These are phyloP conservation scores for Solanum ossicruentum DNA, from an alignment of 257 asterid species.

Conservation along the genomic window DNA sequence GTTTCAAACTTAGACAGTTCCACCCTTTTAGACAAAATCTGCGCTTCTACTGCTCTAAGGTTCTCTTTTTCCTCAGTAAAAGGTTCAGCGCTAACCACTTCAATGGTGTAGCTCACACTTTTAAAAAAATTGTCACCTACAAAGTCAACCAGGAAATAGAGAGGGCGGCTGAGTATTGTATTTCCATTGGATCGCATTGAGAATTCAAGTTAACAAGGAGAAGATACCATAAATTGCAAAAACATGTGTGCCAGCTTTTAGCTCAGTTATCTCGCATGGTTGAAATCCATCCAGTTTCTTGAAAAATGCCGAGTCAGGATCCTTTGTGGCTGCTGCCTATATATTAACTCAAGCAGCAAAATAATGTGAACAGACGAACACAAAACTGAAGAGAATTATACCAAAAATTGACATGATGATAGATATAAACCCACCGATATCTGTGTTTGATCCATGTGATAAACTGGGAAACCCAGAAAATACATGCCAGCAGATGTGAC, in stretches of 20 bases:
- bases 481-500: conserved; percentile 86
- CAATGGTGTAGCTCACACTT: conserved; percentile 77
- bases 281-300: conserved; percentile 90
- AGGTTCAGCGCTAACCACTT: conserved; percentile 65
- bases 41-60: conserved; percentile 75
- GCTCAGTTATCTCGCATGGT: conserved; percentile 86
- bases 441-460: conserved; percentile 63
- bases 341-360: conserved; percentile 2
- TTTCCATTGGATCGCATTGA: not conserved
- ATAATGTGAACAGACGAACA: not conserved
- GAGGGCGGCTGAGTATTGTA: conserved; percentile 4
- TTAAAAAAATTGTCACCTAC: conserved; percentile 94
- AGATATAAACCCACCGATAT: conserved; percentile 46
- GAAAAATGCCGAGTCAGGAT: conserved; percentile 89
- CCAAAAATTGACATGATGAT: not conserved
- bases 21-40: conserved; percentile 74
- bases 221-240: conserved; percentile 86
- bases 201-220: not conserved
- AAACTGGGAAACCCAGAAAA: conserved; percentile 91
- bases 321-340: conserved; percentile 60
- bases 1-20: conserved; percentile 91
- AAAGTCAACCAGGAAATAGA: conserved; percentile 2
- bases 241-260: conserved; percentile 77
- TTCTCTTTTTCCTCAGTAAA: conserved; percentile 68
- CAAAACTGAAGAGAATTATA: not conserved